Evolutionary conservation across 2,329 filamentous ascomycete genomes (phyloP), one percentile per base, ranked within the genome.

Genomic region (Aspergillus sp.): DNA sequence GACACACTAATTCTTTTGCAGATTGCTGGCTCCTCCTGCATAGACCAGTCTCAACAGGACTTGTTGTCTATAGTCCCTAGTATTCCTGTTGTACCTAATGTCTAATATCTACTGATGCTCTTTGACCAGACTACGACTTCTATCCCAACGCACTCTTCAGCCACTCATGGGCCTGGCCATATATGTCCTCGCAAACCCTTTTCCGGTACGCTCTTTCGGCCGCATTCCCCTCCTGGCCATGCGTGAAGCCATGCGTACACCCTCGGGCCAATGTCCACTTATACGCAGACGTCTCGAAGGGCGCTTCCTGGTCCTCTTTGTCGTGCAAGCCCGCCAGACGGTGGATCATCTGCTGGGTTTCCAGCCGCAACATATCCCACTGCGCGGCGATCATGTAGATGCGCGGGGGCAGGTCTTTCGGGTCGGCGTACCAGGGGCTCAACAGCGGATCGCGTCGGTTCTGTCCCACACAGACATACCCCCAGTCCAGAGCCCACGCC

Each of bases 351-450:
- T 59, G 39, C 58, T 72, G 68, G 5, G 67, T 73, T 67, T 83
- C 82, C 36, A 68, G 15, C 12, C 64, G 39, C n/a, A 66, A 50
- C 62, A 81, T 76, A 66, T 84, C 82, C 57, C 81, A 74, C 71
- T 84, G 79, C 13, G 74, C 74, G 0, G 70, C 79, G 6, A 83
- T 62, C 36, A 82, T 65, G 62, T 80, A 83, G 3, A 84, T 70
- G 48, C 77, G 71, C 17, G 66, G 68, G 5, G 81, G 82, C 30
- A 84, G 69, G 21, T 63, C 43, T 13, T 75, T 70, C 15, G 72
- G 68, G 25, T 55, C 28, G 1, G 74, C 73, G 62, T 73, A 78
- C 17, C 69, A 63, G 0, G 81, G 80, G 39, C 79, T 82, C 10
- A 84, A 57, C 38, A 81, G 63, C 8, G 79, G 75, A 53, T 82